phyloP scores from a whole-genome alignment of 257 asterid species.

The Solanum lycopersicoides region DNA sequence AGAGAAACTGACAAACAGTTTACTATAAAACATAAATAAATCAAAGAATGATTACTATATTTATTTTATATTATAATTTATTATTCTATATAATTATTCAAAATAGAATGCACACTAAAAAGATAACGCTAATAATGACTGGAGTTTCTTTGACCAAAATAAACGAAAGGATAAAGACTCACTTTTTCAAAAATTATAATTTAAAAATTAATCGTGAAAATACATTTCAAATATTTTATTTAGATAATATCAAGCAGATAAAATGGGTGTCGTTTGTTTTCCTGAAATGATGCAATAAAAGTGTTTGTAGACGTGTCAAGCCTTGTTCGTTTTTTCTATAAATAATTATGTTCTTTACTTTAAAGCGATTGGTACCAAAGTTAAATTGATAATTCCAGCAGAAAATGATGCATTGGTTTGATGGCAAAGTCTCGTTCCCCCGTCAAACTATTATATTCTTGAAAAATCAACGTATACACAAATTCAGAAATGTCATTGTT shows the following conservation, averaged over 20 bases:
- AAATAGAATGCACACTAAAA: fast-evolving
- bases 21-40: too few relatives aligned
- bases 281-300: background rate
- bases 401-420: background rate
- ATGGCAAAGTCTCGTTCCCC: background rate
- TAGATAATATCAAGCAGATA: background rate
- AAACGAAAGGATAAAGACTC: background rate
- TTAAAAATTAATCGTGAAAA: background rate
- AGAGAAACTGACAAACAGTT: too few relatives aligned
- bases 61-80: too few relatives aligned
- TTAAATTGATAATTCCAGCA: background rate
- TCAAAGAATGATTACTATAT: too few relatives aligned
- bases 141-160: background rate
- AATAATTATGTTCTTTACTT: background rate
- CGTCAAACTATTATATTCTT: background rate
- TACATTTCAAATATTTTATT: background rate
- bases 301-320: background rate
- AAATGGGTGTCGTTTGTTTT: background rate
- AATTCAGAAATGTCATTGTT: background rate
- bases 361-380: background rate
- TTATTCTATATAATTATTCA: too few relatives aligned
- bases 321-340: background rate
- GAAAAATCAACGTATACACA: background rate
- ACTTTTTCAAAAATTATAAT: background rate
- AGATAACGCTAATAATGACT: fast-evolving